These are phyloP conservation scores for Cicer judaicum DNA, from an alignment of 306 rosid genomes.

Conservation along the genomic window DNA sequence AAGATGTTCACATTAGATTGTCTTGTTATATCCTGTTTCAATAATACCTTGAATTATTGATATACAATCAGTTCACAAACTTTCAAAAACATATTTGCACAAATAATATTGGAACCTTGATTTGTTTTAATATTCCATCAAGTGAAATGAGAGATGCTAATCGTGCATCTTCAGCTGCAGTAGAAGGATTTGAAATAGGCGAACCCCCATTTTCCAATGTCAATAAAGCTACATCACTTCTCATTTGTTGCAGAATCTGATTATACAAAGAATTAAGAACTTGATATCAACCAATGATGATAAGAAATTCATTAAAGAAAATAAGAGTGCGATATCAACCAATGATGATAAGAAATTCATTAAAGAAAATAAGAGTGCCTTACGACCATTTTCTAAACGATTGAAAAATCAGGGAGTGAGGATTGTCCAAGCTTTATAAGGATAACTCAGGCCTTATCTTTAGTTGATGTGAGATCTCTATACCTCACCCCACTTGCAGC, in stretches of 20 bases:
- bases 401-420: no score
- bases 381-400: no score
- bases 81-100: conserved; percentile 6
- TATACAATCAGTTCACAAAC: conserved; percentile 28
- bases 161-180: conserved; percentile 94
- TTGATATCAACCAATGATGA: conserved; percentile 25
- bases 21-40: conserved; percentile 69
- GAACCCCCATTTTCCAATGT: conserved; percentile 81
- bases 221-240: conserved; percentile 77
- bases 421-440: no score
- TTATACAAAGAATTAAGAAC: conserved; percentile 34
- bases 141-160: conserved; percentile 95
- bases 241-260: conserved; percentile 96
- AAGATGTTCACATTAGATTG: conserved; percentile 67
- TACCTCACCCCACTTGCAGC: no score
- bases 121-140: conserved; percentile 88
- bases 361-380: no score
- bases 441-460: no score
- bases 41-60: conserved; percentile 33
- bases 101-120: conserved; percentile 65
- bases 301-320: conserved; percentile 33
- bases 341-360: no score
- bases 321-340: conserved; percentile 25
- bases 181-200: conserved; percentile 85
- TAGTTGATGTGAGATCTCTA: no score